Evolutionary conservation across 495 filamentous ascomycete species (phyloP).

Genomic region (Penicillium cosmopolitanum): DNA sequence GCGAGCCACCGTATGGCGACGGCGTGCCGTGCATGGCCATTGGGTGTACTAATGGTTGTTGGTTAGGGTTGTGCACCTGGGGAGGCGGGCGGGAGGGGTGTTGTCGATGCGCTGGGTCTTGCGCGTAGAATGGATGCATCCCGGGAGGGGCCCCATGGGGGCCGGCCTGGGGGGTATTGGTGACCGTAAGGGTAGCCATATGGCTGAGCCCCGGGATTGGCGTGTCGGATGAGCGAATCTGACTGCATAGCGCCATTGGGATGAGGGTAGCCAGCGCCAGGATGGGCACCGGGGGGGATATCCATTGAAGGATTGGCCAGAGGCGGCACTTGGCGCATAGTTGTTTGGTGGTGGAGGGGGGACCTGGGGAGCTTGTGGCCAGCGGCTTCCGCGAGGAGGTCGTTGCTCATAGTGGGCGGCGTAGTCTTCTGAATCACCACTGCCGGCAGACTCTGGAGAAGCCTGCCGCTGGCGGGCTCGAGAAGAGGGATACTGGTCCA

Average conservation of each 20-base stretch:
- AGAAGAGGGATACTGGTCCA: constrained; percentile 38
- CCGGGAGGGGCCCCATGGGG: constrained; percentile 28
- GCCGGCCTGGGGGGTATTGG: constrained; percentile 37
- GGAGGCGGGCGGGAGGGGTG: constrained; percentile 32
- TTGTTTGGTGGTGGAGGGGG: constrained; percentile 10
- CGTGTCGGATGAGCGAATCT: constrained; percentile 45
- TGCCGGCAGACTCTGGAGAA: constrained; percentile 57
- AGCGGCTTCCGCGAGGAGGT: constrained; percentile 41
- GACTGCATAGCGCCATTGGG: constrained; percentile 38
- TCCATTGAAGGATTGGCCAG: constrained; percentile 41
- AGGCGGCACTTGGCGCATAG: constrained; percentile 54
- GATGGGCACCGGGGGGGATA: constrained; percentile 27
- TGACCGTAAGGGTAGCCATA: constrained; percentile 44
- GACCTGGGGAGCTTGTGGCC: constrained; percentile 38
- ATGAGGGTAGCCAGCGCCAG: constrained; percentile 29
- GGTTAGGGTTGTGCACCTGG: constrained; percentile 34
- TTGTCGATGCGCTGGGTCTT: constrained; percentile 35
- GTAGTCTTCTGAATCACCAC: constrained; percentile 58
- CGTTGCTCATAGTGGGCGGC: constrained; percentile 38
- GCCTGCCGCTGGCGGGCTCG: constrained; percentile 52
- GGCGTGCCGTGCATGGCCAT: constrained; percentile 33
- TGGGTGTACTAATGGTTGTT: constrained; percentile 36
- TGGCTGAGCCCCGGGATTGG: constrained; percentile 35
- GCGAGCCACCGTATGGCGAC: constrained; percentile 40
- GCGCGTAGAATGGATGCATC: constrained; percentile 42